Percentiles rank a stretch among this genome's conserved stretches.
phyloP scores from a whole-genome alignment of 139 green algal species.

The Micromonas pusilla region DNA sequence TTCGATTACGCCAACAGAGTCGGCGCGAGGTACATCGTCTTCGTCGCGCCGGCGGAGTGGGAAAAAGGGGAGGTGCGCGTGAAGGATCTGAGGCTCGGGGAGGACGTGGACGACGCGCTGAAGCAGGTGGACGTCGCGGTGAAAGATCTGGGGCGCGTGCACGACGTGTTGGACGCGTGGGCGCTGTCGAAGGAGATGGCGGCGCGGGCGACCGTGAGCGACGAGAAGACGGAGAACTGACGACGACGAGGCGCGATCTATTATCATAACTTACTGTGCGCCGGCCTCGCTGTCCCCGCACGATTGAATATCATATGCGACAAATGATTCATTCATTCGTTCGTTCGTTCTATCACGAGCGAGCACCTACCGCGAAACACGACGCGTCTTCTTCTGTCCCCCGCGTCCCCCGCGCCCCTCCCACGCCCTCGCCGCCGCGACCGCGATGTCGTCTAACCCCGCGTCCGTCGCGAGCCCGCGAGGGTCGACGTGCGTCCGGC shows the following conservation, averaged over 20 bases:
- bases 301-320: no score
- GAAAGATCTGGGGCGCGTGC: constrained; percentile 4
- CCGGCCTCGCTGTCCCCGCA: no score
- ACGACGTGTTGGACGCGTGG: neutral
- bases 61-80: constrained; percentile 29
- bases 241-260: no score
- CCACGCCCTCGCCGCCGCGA: neutral
- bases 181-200: neutral
- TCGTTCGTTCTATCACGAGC: neutral
- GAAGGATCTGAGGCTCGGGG: constrained; percentile 31
- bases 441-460: neutral
- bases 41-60: constrained; percentile 36
- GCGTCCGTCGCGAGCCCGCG: neutral
- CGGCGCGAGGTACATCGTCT: constrained; percentile 33
- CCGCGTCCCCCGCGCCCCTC: neutral
- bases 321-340: no score
- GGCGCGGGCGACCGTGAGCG: no score
- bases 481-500: neutral
- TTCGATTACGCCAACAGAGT: constrained; percentile 41
- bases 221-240: no score
- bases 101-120: constrained; percentile 30
- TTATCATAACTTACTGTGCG: no score
- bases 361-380: neutral
- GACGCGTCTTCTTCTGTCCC: neutral
- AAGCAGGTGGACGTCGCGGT: constrained; percentile 25